Conservation (phyloP, 2,329 filamentous ascomycete genomes). For the Aureobasidium melanogenum region DNA sequence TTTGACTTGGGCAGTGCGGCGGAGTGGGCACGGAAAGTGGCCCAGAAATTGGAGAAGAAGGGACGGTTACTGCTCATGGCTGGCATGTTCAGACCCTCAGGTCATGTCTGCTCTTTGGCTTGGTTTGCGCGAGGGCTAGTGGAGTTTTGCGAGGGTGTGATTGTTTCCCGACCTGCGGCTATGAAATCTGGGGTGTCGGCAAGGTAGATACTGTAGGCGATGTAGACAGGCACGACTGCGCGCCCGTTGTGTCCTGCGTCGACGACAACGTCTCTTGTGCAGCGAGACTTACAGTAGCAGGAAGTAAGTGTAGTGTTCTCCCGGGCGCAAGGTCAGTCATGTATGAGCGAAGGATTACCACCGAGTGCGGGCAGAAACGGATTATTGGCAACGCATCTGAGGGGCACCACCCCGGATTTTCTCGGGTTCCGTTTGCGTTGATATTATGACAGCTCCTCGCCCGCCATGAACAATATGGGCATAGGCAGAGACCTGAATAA, state of each 20-base stretch:
- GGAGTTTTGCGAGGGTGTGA: background rate
- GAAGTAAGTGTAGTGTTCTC: background rate
- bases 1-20: constrained; percentile 47
- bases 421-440: background rate
- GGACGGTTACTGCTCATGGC: constrained; percentile 57
- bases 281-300: background rate
- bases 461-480: background rate
- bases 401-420: constrained; percentile 3
- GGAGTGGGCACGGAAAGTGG: constrained; percentile 58
- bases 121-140: background rate
- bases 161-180: background rate
- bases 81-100: background rate
- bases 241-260: constrained; percentile 5
- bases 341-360: constrained; percentile 2
- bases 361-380: background rate
- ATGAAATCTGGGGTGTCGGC: background rate
- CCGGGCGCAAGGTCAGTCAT: background rate
- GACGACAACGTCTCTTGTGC: background rate
- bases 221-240: constrained; percentile 2
- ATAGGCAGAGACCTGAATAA: background rate
- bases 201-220: background rate
- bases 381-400: background rate
- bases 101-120: background rate
- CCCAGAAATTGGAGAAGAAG: constrained; percentile 59
- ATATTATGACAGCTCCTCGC: background rate